Evolutionary conservation across 495 filamentous ascomycete genomes (phyloP).

Genomic region (Amphirosellinia nigrospora): DNA sequence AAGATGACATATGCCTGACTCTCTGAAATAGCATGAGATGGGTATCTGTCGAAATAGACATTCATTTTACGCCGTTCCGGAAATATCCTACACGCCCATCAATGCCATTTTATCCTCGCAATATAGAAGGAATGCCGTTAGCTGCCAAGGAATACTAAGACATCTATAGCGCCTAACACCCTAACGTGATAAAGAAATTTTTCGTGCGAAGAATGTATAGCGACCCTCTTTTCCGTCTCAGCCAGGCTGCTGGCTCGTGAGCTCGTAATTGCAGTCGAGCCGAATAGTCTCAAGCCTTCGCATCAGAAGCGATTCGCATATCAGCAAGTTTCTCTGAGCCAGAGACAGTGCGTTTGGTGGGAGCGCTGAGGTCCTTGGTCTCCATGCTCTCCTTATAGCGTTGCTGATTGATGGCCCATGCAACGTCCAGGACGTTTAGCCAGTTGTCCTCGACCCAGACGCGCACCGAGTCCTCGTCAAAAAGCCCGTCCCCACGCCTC

Average conservation of each 20-base stretch:
- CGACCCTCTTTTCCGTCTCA: neutral
- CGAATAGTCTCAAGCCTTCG: neutral
- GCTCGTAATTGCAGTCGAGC: neutral
- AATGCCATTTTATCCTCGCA: neutral
- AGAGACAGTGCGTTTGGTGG: conserved; percentile 1
- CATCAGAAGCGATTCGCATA: neutral
- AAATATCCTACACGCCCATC: neutral
- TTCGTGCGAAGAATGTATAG: too few relatives aligned
- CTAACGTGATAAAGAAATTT: too few relatives aligned
- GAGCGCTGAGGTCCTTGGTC: conserved; percentile 31
- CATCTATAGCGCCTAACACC: too few relatives aligned
- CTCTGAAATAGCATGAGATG: conserved; percentile 3
- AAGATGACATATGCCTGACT: neutral
- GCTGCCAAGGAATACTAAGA: too few relatives aligned
- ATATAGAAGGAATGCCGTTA: neutral
- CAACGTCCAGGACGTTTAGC: conserved; percentile 41
- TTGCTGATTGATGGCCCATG: conserved; percentile 36
- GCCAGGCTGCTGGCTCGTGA: neutral
- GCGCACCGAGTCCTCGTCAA: conserved; percentile 41
- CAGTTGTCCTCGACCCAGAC: conserved; percentile 46
- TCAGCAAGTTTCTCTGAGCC: neutral
- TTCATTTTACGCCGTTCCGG: neutral
- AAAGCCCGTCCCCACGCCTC: conserved; percentile 44
- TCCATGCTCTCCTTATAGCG: conserved; percentile 16
- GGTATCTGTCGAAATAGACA: neutral